These are phyloP conservation scores for Aleurites moluccanus DNA, from an alignment of 441 rosid genomes.

Conservation along the genomic window DNA sequence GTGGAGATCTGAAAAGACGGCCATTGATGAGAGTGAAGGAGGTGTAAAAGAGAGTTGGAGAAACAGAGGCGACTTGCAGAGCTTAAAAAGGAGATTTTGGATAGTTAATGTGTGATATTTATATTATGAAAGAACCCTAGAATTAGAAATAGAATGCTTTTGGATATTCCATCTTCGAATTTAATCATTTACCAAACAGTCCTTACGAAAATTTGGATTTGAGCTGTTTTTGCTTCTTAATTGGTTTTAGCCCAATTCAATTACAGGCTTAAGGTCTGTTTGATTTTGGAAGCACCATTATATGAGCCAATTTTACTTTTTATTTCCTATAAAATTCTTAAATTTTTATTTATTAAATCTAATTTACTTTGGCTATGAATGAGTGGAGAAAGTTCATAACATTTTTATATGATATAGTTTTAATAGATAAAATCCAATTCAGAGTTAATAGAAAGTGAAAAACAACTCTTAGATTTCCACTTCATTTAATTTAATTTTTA, in stretches of 20 bases:
- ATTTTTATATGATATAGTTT: no score
- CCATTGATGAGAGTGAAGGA: slow-evolving; percentile 45
- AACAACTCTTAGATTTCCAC: no score
- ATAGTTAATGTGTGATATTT: neutral
- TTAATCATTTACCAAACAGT: neutral
- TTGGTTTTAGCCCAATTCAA: neutral
- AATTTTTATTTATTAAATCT: no score
- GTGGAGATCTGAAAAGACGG: slow-evolving; percentile 58
- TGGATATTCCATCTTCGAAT: neutral
- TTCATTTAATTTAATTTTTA: no score
- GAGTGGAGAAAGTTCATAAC: no score
- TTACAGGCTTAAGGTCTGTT: neutral
- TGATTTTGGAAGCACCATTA: no score
- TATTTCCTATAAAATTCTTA: no score
- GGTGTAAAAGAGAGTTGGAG: neutral
- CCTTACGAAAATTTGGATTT: neutral
- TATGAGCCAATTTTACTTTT: no score
- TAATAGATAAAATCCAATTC: no score
- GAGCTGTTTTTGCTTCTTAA: neutral
- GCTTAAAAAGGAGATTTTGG: neutral
- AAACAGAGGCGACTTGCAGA: neutral
- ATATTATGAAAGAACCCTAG: slow-evolving; percentile 15
- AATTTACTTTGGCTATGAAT: no score
- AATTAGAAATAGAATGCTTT: slow-evolving; percentile 5
- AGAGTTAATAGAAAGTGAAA: no score